These are phyloP conservation scores for Quercus berberidifolia DNA, from an alignment of 306 rosid species.

Conservation along the genomic window DNA sequence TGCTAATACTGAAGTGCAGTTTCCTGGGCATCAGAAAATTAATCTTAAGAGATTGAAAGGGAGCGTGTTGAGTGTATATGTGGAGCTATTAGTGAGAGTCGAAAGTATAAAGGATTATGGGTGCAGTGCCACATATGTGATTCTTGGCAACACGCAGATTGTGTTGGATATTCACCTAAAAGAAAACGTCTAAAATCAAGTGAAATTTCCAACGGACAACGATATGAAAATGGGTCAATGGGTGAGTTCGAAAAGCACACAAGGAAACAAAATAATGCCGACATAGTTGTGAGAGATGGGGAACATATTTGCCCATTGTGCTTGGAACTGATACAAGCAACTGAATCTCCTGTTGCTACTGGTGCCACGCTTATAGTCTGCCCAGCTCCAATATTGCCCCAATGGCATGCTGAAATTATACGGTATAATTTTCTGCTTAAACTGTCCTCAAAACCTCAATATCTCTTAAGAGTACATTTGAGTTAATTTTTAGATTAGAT, in stretches of 20 bases:
- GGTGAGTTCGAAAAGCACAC: slow-evolving; percentile 6
- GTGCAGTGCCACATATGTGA: slow-evolving; percentile 94
- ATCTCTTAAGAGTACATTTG: background rate
- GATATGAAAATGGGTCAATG: slow-evolving; percentile 26
- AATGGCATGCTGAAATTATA: slow-evolving; percentile 84
- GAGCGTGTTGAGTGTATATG: slow-evolving; percentile 90
- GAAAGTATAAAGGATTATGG: slow-evolving; percentile 80
- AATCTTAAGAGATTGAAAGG: slow-evolving; percentile 62
- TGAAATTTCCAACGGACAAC: slow-evolving; percentile 27
- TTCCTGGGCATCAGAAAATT: slow-evolving; percentile 24
- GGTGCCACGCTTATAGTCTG: slow-evolving; percentile 96
- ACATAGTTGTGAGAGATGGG: slow-evolving; percentile 61
- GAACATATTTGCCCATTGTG: slow-evolving; percentile 76
- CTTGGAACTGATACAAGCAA: slow-evolving; percentile 75
- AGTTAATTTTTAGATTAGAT: background rate
- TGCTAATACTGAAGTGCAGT: slow-evolving; percentile 31
- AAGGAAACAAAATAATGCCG: slow-evolving; percentile 42
- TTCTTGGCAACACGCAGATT: slow-evolving; percentile 98
- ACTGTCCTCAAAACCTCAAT: background rate
- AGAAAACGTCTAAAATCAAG: slow-evolving; percentile 53
- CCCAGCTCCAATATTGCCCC: slow-evolving; percentile 89
- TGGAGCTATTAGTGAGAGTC: slow-evolving; percentile 83
- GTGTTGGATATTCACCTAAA: slow-evolving; percentile 83
- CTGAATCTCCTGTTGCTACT: slow-evolving; percentile 74
- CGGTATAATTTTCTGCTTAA: slow-evolving; percentile 44